These are phyloP conservation scores for Delonix regia DNA, from an alignment of 306 rosid species.

Conservation along the genomic window DNA sequence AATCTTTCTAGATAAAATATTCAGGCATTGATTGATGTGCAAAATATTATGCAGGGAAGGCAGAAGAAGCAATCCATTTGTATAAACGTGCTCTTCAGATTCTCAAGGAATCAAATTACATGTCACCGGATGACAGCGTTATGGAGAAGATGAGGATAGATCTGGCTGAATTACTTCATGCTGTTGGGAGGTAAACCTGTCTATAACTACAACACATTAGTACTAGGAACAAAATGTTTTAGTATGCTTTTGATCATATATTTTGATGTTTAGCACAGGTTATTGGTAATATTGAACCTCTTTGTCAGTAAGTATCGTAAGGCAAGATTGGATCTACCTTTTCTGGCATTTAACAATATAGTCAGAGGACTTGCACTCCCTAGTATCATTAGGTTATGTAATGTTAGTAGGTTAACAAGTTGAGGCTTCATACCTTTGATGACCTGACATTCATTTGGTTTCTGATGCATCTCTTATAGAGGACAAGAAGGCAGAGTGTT, in stretches of 20 bases:
- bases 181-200: constrained; percentile 69
- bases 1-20: background rate
- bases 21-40: constrained; percentile 17
- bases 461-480: constrained; percentile 47
- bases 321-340: background rate
- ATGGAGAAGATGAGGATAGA: constrained; percentile 87
- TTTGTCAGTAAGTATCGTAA: background rate
- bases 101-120: constrained; percentile 67
- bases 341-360: constrained; percentile 23
- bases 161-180: constrained; percentile 84
- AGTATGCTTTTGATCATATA: background rate
- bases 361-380: background rate
- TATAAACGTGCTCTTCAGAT: constrained; percentile 69
- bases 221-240: constrained; percentile 6
- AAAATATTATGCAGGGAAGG: constrained; percentile 58
- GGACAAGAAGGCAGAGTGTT: constrained; percentile 86
- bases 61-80: constrained; percentile 76
- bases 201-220: constrained; percentile 20
- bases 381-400: background rate
- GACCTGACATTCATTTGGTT: constrained; percentile 19
- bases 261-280: background rate
- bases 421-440: constrained; percentile 17
- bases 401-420: background rate
- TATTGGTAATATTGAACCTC: background rate
- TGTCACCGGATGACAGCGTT: constrained; percentile 67